A percentile compares a stretch with the other conserved stretches of the same genome.
Conservation (phyloP, 106 monocot species). For the Vanilla planifolia region DNA sequence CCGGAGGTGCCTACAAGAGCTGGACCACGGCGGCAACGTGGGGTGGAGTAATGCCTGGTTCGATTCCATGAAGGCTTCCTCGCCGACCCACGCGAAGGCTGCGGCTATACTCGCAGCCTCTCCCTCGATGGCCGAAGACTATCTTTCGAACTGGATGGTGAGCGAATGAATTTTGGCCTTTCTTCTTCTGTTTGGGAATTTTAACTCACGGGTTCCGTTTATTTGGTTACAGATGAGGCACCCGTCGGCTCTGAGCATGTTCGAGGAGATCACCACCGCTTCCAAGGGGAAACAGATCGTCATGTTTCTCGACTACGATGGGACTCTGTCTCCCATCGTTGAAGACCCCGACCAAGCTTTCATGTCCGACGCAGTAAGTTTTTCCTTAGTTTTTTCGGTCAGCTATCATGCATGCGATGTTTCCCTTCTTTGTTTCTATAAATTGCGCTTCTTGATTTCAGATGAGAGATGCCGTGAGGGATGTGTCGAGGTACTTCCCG, state of each 20-base stretch:
- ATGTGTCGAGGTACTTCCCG: conserved; percentile 55
- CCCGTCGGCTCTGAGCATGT: conserved; percentile 62
- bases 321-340: conserved; percentile 86
- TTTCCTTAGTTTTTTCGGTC: neutral
- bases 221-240: conserved; percentile 19
- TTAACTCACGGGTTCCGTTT: neutral
- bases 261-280: conserved; percentile 46
- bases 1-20: conserved; percentile 18
- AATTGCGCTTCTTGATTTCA: conserved; percentile 6
- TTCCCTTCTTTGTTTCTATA: neutral
- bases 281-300: conserved; percentile 64
- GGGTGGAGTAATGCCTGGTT: conserved; percentile 28
- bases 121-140: conserved; percentile 11
- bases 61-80: conserved; percentile 59
- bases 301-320: conserved; percentile 89
- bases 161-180: conserved; percentile 3
- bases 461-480: conserved; percentile 70
- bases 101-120: conserved; percentile 2
- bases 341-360: conserved; percentile 74
- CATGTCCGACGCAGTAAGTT: conserved; percentile 75
- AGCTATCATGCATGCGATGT: too few relatives aligned
- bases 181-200: neutral
- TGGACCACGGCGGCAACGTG: conserved; percentile 11
- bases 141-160: conserved; percentile 28
- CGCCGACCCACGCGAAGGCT: conserved; percentile 41